Base-by-base conservation (phyloP, 1,284 basidiomycete species). In the Bjerkandera adusta region DNA sequence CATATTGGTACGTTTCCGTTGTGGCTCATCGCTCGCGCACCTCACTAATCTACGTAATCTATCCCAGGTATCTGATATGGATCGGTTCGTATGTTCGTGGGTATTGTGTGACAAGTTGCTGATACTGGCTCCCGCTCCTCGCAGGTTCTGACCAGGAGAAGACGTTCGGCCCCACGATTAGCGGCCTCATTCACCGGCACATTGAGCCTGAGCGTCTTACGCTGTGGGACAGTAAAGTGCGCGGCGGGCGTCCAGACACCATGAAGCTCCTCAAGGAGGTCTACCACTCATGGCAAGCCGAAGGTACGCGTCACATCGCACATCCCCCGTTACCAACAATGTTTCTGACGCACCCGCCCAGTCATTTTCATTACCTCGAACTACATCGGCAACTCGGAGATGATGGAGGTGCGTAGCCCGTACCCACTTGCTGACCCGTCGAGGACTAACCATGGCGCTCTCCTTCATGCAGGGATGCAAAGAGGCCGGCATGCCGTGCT, bases 341-440 rank as follows among this genome's bases (percentile, higher is more conserved):
- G 20, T 37, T 12, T 26, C 26, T 51, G 36, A 40, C 26, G 13
- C n/a, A 37, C 21, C 20, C 12, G 20, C 37, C 35, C 55, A 84
- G 85, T 88, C 40, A 81, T 88, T 13, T 85, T 88, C 63, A 85
- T 88, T 62, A 88, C 85, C 13, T 87, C 85, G 15, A 88, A 88
- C 63, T 83, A 76, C 57, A 70, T 76, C 29, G 85, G 85, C 30
- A 87, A 88, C 63, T 68, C 73, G 5, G 84, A 87, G 62, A 83
- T 88, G 54, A 85, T 85, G 75, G 68, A 83, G 59, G 61, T 65
- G 41, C 41, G 62, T 56, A 11, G 10, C 11, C 11, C 35, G 3
- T 6, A 15, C 21, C 20, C 36, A 20, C 38, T 39, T 35, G 8
- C 11, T 44, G 22, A n/a, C 15, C 25, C 21, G 12, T 21, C 30